phyloP scores from a whole-genome alignment of 176 grass and related monocot genomes.

The Raddia distichophylla region DNA sequence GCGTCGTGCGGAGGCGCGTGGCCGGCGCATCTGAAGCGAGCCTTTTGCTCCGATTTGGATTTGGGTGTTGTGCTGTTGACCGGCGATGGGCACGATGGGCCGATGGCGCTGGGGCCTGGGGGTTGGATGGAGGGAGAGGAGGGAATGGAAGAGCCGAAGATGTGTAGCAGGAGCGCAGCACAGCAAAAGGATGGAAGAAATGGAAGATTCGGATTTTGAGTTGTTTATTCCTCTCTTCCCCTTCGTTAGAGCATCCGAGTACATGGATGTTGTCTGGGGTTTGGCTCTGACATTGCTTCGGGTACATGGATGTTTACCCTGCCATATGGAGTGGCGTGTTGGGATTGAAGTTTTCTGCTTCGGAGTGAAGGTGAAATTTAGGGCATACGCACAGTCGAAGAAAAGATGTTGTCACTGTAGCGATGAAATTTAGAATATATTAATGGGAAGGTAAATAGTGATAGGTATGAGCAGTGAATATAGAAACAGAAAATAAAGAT shows the following conservation, averaged over 20 bases:
- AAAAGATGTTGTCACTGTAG: too few relatives aligned
- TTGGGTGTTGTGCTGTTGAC: conserved; percentile 1
- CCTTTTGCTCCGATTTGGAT: not conserved
- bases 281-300: conserved; percentile 26
- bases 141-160: not conserved
- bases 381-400: too few relatives aligned
- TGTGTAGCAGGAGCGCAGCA: not conserved
- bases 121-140: not conserved
- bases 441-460: too few relatives aligned
- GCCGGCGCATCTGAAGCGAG: conserved; percentile 43
- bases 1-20: conserved; percentile 35
- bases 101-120: conserved; percentile 3
- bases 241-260: too few relatives aligned
- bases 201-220: conserved; percentile 5
- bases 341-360: conserved; percentile 28
- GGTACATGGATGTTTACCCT: conserved; percentile 9
- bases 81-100: conserved; percentile 31
- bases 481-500: too few relatives aligned
- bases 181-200: not conserved
- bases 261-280: too few relatives aligned
- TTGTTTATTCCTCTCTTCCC: too few relatives aligned
- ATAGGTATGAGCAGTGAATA: too few relatives aligned
- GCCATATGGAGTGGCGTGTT: conserved; percentile 34
- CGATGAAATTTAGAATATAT: too few relatives aligned
- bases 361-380: not conserved